These are phyloP conservation scores for Cladochytrium replicatum DNA, from an alignment of 192 early-diverging fungal species.

Conservation along the genomic window DNA sequence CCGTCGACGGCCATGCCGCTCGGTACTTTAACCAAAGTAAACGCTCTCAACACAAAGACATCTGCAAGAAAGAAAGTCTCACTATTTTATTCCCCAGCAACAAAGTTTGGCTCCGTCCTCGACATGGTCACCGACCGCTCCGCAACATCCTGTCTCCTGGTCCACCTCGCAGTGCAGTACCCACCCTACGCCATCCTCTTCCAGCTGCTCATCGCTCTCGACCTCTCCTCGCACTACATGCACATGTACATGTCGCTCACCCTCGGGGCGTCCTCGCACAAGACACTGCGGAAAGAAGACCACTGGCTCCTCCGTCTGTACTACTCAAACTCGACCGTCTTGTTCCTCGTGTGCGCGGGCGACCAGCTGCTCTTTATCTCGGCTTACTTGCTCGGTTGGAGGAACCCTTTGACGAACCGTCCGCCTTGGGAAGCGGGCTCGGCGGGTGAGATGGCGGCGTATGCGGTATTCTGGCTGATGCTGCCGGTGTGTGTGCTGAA, in stretches of 20 bases:
- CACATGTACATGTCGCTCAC: constrained; percentile 94
- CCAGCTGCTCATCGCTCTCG: constrained; percentile 84
- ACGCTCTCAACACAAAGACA: neutral
- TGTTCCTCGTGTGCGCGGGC: constrained; percentile 86
- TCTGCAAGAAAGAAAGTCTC: neutral
- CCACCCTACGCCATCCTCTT: constrained; percentile 65
- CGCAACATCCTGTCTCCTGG: constrained; percentile 86
- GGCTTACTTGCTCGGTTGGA: constrained; percentile 60
- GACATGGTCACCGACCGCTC: constrained; percentile 98
- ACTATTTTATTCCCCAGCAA: constrained; percentile 14
- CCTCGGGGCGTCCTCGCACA: constrained; percentile 81
- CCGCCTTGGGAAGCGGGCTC: constrained; percentile 2
- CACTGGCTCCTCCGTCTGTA: constrained; percentile 70
- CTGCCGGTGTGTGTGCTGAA: constrained; percentile 76
- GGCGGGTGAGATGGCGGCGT: constrained; percentile 1
- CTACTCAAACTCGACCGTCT: constrained; percentile 82
- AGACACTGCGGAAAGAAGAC: constrained; percentile 67
- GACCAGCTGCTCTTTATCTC: constrained; percentile 89
- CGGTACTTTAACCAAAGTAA: constrained; percentile 83
- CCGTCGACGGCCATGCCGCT: constrained; percentile 90
- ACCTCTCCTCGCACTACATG: constrained; percentile 95
- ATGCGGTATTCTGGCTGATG: constrained; percentile 19
- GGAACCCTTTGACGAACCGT: constrained; percentile 8
- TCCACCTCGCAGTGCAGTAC: constrained; percentile 65
- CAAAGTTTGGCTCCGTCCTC: constrained; percentile 88